Base-by-base conservation (phyloP, 768 basidiomycete genomes). In the Podaxis sp. region DNA sequence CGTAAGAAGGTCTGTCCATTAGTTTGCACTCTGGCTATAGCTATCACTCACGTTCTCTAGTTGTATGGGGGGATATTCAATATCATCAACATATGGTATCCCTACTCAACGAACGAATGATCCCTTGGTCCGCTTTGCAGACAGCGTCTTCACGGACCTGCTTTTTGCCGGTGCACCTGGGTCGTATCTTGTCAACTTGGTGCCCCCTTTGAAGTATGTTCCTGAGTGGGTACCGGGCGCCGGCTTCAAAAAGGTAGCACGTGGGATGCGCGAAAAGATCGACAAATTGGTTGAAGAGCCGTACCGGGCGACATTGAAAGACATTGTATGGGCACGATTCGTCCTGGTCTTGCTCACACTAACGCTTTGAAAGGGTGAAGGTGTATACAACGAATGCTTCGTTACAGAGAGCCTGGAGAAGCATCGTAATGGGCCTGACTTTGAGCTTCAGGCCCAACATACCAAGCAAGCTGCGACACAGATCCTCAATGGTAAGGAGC, bases 181-280 rank as follows among this genome's bases (percentile, higher is more conserved):
- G 2, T 33, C 30, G 26, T 57, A 64, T 36, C 40, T 64, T 2
- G 65, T 66, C n/a, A 53, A 60, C n/a, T 8, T 53, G 10, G 56
- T 66, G 6, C 63, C 54, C 1, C 13, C 20, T 8, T 40, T 66
- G 5, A 38, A 40, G 20, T 51, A 58, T 54, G 26, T 66, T 15
- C 65, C 65, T 11, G 41, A 48, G 15, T 66, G 65, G 65, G 22
- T 64, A 6, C 65, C 65, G 2, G 65, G 65, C 4, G 56, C 63
- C 8, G 57, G 51, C 4, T 64, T 60, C 38, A 62, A 62, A 33
- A 50, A 38, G 52, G 26, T 11, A 0, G 52, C 62, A 2, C 52
- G 44, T 0, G 26, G 46, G 11, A 24, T 61, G 40, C 2, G 15
- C 17, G 26, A 36, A 20, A 26, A 46, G 26, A 3, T 36, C 15